A percentile compares a stretch with the other conserved stretches of the same genome.
Evolutionary conservation across 495 filamentous ascomycete genomes (phyloP).

Genomic region (Schizothecium vesticola): DNA sequence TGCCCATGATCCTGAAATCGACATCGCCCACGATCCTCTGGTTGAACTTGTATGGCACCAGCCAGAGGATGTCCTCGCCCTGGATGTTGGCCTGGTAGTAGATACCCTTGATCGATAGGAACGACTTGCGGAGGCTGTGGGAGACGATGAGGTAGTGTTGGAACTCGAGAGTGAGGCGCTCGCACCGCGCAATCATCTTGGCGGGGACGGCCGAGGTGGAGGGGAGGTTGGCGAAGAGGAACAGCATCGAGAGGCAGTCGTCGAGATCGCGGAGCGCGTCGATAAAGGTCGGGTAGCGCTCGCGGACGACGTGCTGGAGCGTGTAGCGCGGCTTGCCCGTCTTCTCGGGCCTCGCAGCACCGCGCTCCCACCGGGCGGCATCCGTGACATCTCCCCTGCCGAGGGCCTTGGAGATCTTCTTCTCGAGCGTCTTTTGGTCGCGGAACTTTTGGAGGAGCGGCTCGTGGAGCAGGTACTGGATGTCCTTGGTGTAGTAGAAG

Average conservation of each 20-base stretch:
- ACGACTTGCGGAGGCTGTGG: slow-evolving; percentile 86
- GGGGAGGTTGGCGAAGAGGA: slow-evolving; percentile 95
- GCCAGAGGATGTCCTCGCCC: slow-evolving; percentile 96
- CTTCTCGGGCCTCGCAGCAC: slow-evolving; percentile 69
- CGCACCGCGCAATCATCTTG: slow-evolving; percentile 89
- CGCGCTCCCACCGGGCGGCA: slow-evolving; percentile 59
- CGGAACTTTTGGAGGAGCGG: slow-evolving; percentile 93
- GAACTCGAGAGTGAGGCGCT: slow-evolving; percentile 87
- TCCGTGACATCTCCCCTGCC: slow-evolving; percentile 86
- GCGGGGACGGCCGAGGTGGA: slow-evolving; percentile 78
- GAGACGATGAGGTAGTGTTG: slow-evolving; percentile 93
- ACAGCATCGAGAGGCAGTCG: slow-evolving; percentile 93
- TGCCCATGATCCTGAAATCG: slow-evolving; percentile 98
- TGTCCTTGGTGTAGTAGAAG: slow-evolving; percentile 99
- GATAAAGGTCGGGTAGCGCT: slow-evolving; percentile 94
- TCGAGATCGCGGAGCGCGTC: slow-evolving; percentile 94
- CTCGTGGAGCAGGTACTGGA: slow-evolving; percentile 95
- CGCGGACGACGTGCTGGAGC: slow-evolving; percentile 93
- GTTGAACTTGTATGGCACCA: slow-evolving; percentile 95
- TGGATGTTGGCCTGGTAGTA: slow-evolving; percentile 99
- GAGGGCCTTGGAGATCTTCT: slow-evolving; percentile 89
- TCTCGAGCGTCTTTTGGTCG: slow-evolving; percentile 90
- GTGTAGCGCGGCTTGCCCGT: slow-evolving; percentile 78
- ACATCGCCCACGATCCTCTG: slow-evolving; percentile 87
- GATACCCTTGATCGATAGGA: slow-evolving; percentile 97